These are phyloP conservation scores for Penicillium sp. DNA, from an alignment of 2,329 filamentous ascomycete species.

Conservation along the genomic window DNA sequence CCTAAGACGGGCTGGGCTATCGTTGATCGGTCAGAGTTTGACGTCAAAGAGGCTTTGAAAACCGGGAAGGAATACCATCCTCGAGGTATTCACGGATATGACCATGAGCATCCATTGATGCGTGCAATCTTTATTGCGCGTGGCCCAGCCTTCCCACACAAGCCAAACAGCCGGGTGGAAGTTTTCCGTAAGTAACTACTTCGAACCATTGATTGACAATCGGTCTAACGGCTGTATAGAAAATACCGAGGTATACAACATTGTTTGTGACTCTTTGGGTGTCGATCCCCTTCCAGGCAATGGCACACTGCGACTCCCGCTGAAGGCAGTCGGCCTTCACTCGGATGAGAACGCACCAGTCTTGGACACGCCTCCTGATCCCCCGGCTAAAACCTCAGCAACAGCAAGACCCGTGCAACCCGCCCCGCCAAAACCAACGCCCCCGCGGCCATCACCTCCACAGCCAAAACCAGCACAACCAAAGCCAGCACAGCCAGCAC, in stretches of 20 bases:
- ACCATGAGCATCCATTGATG: slow-evolving; percentile 91
- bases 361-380: slow-evolving; percentile 29
- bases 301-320: slow-evolving; percentile 59
- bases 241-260: slow-evolving; percentile 91
- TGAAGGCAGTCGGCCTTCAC: slow-evolving; percentile 39
- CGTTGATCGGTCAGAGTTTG: slow-evolving; percentile 68
- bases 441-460: neutral
- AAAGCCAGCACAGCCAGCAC: neutral
- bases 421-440: slow-evolving; percentile 1
- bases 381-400: slow-evolving; percentile 18
- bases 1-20: slow-evolving; percentile 90
- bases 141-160: slow-evolving; percentile 83
- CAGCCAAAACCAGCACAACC: neutral
- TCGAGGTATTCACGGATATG: slow-evolving; percentile 82
- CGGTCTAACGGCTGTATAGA: slow-evolving; percentile 44
- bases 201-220: neutral
- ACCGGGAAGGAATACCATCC: slow-evolving; percentile 65
- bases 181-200: slow-evolving; percentile 63
- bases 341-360: slow-evolving; percentile 32
- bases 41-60: slow-evolving; percentile 58
- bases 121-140: slow-evolving; percentile 86
- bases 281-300: slow-evolving; percentile 71
- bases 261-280: slow-evolving; percentile 78
- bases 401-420: slow-evolving; percentile 1
- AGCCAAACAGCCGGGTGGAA: slow-evolving; percentile 67